phyloP scores from a whole-genome alignment of 371 early-diverging fungal genomes.

The Rhizopus sp. region DNA sequence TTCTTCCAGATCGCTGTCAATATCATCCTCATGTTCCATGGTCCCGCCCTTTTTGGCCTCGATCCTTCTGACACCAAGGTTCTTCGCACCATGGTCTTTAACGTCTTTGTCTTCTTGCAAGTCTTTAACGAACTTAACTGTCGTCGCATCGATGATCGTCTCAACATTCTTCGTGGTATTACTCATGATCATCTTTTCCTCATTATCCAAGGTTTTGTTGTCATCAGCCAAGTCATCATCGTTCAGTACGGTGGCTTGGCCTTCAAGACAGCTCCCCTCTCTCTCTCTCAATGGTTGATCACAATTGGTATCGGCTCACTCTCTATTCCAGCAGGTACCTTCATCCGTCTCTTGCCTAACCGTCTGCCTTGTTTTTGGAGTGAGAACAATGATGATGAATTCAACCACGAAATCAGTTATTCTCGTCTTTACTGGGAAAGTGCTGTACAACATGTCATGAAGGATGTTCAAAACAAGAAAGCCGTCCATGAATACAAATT shows the following conservation, averaged over 20 bases:
- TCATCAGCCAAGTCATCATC: constrained; percentile 73
- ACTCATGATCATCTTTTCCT: constrained; percentile 71
- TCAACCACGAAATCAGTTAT: constrained; percentile 36
- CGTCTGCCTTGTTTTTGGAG: constrained; percentile 31
- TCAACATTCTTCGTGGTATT: constrained; percentile 81
- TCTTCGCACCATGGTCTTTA: constrained; percentile 67
- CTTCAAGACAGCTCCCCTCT: constrained; percentile 74
- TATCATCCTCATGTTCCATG: constrained; percentile 35
- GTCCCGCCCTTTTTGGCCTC: constrained; percentile 39
- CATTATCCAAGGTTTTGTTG: constrained; percentile 62
- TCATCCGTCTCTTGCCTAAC: constrained; percentile 68
- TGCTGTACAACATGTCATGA: constrained; percentile 14
- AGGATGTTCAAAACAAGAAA: constrained; percentile 6
- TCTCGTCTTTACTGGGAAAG: constrained; percentile 46
- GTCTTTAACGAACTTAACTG: constrained; percentile 78
- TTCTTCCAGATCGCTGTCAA: constrained; percentile 60
- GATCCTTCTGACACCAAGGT: constrained; percentile 10
- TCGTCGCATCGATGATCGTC: constrained; percentile 64
- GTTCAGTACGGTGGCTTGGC: constrained; percentile 84
- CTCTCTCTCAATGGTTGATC: constrained; percentile 72
- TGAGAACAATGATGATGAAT: constrained; percentile 48
- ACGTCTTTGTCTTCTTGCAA: constrained; percentile 73
- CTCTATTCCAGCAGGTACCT: constrained; percentile 76
- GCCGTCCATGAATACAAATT: neutral
- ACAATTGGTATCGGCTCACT: constrained; percentile 70